phyloP scores from a whole-genome alignment of 305 asterid genomes.

The Solanum hybrid region DNA sequence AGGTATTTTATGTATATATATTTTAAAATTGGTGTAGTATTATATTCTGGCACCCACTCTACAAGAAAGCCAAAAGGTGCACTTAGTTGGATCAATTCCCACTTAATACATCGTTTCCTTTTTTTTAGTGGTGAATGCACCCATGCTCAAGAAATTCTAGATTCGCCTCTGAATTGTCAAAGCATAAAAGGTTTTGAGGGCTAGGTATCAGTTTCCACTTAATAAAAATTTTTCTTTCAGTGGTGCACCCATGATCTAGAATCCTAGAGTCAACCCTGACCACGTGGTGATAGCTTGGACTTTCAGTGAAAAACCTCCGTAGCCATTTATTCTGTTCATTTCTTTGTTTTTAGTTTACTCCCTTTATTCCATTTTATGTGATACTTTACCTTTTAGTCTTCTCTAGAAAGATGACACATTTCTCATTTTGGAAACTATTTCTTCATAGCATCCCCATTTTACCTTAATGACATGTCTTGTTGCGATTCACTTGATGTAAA shows the following conservation, averaged over 20 bases:
- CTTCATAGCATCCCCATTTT: neutral
- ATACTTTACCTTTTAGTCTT: neutral
- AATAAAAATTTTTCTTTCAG: neutral
- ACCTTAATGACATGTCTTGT: neutral
- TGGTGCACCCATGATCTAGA: neutral
- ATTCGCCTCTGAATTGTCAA: neutral
- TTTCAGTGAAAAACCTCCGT: neutral
- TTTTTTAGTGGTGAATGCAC: neutral
- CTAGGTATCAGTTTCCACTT: neutral
- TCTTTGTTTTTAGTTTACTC: slow-evolving; percentile 2
- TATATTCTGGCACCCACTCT: too few relatives aligned
- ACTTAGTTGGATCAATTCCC: neutral
- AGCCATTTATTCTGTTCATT: neutral
- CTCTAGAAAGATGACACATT: neutral
- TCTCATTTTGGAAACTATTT: neutral
- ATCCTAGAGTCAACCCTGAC: neutral
- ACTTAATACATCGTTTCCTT: too few relatives aligned
- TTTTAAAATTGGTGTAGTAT: too few relatives aligned
- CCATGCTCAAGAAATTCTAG: neutral
- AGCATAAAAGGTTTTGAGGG: neutral
- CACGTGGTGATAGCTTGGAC: neutral
- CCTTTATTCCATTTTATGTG: neutral
- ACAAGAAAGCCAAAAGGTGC: neutral
- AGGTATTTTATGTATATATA: too few relatives aligned
- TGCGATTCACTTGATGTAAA: neutral